These are phyloP conservation scores for Phoma sp. DNA, from an alignment of 2,329 filamentous ascomycete species.

Conservation along the genomic window DNA sequence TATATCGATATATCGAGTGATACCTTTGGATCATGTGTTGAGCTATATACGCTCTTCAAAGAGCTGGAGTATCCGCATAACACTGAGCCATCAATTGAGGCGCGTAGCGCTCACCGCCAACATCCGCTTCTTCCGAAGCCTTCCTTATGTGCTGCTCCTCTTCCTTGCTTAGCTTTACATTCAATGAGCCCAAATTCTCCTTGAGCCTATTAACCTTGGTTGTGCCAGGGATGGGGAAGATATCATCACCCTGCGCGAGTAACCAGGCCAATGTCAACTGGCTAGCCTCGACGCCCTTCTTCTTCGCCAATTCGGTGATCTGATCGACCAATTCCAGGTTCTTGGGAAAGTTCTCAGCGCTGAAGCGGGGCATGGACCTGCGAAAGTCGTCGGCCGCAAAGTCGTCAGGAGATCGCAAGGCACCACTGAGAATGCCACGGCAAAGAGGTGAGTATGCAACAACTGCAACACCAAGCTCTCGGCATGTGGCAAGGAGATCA, in stretches of 20 bases:
- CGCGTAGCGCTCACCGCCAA: slow-evolving; percentile 46
- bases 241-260: slow-evolving; percentile 52
- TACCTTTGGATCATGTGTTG: not conserved
- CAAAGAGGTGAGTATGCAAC: slow-evolving; percentile 50
- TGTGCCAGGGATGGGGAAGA: slow-evolving; percentile 64
- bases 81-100: slow-evolving; percentile 44
- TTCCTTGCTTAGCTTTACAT: slow-evolving; percentile 36
- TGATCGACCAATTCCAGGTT: slow-evolving; percentile 45
- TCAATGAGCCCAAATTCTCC: slow-evolving; percentile 38
- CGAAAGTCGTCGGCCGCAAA: slow-evolving; percentile 47
- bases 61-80: slow-evolving; percentile 50
- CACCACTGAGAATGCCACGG: slow-evolving; percentile 40
- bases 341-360: slow-evolving; percentile 47
- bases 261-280: slow-evolving; percentile 62
- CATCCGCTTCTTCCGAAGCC: slow-evolving; percentile 49
- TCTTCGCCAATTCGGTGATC: slow-evolving; percentile 38
- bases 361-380: slow-evolving; percentile 49
- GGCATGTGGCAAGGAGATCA: slow-evolving; percentile 48
- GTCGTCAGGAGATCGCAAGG: slow-evolving; percentile 50
- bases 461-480: slow-evolving; percentile 52
- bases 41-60: slow-evolving; percentile 6
- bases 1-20: not conserved
- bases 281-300: slow-evolving; percentile 61
- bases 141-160: slow-evolving; percentile 39
- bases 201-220: slow-evolving; percentile 38